phyloP scores from a whole-genome alignment of 164 flowering plant species.

The Berberis vulgaris region DNA sequence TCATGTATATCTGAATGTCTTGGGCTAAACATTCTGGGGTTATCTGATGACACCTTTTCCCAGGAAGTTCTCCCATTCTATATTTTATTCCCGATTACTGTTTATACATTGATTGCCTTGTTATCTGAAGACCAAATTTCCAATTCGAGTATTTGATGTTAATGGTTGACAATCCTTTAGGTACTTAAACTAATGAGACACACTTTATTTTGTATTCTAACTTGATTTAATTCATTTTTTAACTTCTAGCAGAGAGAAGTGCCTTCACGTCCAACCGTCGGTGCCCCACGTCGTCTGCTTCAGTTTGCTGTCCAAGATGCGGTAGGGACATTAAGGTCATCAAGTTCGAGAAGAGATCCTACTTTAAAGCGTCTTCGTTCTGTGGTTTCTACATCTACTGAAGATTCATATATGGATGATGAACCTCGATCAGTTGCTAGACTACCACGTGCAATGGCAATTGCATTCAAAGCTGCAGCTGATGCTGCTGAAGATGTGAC shows the following conservation, averaged over 20 bases:
- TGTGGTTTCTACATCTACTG: conserved; percentile 60
- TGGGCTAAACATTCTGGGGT: no score
- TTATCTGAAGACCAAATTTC: no score
- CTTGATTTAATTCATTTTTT: no score
- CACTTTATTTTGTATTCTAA: no score
- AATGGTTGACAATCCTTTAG: no score
- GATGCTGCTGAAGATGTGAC: conserved; percentile 83
- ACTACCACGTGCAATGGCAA: conserved; percentile 42
- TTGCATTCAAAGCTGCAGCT: conserved; percentile 76
- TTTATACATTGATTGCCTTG: no score
- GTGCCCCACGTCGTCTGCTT: conserved; percentile 72
- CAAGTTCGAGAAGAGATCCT: conserved; percentile 35
- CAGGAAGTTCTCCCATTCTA: no score
- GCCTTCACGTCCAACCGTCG: conserved; percentile 26
- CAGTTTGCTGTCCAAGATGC: conserved; percentile 97
- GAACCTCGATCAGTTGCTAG: conserved; percentile 49
- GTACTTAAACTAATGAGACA: no score
- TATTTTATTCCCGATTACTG: no score
- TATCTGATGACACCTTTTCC: no score
- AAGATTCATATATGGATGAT: conserved; percentile 25
- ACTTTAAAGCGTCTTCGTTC: conserved; percentile 72
- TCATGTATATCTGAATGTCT: no score
- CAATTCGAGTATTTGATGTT: no score
- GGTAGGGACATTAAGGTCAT: conserved; percentile 43
- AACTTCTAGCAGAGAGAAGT: conserved; percentile 38